Percentiles rank a stretch among this genome's conserved stretches.
Evolutionary conservation across 208 protist genomes (phyloP).

Genomic region (Leishmania aethiopica): DNA sequence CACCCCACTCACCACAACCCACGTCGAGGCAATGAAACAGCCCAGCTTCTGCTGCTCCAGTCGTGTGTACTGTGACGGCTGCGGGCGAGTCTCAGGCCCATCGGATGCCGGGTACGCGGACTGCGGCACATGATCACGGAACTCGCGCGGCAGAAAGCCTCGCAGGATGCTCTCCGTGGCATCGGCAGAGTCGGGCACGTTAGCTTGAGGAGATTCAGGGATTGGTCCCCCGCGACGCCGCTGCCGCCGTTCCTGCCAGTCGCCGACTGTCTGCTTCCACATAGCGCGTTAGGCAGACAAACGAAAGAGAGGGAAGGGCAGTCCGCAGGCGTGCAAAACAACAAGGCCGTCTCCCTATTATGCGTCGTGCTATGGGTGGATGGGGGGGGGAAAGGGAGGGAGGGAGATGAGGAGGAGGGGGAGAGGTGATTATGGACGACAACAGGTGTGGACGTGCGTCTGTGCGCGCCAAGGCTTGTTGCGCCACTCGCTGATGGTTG

Average conservation of each 20-base stretch:
- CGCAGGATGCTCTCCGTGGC: conserved; percentile 16
- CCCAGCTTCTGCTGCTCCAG: conserved; percentile 8
- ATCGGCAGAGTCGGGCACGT: conserved; percentile 18
- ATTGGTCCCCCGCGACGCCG: conserved; percentile 22
- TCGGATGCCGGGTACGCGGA: conserved; percentile 18
- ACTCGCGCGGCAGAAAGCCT: conserved; percentile 28
- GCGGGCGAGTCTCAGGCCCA: conserved; percentile 2
- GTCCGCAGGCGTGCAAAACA: neutral
- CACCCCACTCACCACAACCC: conserved; percentile 59
- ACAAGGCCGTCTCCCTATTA: neutral
- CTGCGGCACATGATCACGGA: conserved; percentile 18
- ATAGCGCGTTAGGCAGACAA: conserved; percentile 17
- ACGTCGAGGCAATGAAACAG: conserved; percentile 22
- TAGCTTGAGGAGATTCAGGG: conserved; percentile 12
- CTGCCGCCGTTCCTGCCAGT: conserved; percentile 74
- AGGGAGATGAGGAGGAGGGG: neutral
- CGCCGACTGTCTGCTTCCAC: conserved; percentile 66
- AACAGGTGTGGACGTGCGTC: neutral
- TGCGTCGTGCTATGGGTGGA: neutral
- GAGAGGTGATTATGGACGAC: neutral
- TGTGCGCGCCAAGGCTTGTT: neutral
- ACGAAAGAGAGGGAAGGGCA: no score
- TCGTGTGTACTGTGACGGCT: neutral
- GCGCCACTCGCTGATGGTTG: no score
- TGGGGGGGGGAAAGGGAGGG: neutral